phyloP scores from a whole-genome alignment of 129 eudicot species.

The Helichrysum umbraculigerum region DNA sequence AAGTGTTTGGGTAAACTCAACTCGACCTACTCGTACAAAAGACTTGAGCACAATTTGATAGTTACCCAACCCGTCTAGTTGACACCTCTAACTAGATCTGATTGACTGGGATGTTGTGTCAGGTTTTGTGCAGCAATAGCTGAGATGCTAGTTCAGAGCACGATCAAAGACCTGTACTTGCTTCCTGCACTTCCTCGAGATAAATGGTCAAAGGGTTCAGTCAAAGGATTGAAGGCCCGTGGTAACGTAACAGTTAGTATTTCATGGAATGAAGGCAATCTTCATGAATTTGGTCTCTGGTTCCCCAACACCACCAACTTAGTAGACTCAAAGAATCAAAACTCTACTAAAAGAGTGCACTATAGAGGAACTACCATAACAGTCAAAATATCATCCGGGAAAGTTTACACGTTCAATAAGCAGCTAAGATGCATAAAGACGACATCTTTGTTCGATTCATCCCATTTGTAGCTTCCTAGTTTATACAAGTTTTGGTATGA shows the following conservation, averaged over 20 bases:
- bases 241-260: conserved; percentile 70
- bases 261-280: conserved; percentile 77
- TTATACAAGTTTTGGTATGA: conserved; percentile 4
- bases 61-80: not conserved
- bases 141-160: conserved; percentile 95
- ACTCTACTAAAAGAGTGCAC: conserved; percentile 45
- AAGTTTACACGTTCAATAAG: conserved; percentile 65
- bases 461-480: conserved; percentile 19
- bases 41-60: not conserved
- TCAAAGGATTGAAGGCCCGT: conserved; percentile 85
- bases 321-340: conserved; percentile 28
- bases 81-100: not conserved
- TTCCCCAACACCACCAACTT: conserved; percentile 24
- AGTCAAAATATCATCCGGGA: conserved; percentile 46
- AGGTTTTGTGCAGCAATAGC: conserved; percentile 85
- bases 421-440: conserved; percentile 57
- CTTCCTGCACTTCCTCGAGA: conserved; percentile 89
- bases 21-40: not conserved
- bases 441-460: conserved; percentile 17
- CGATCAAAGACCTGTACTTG: conserved; percentile 62
- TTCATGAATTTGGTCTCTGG: conserved; percentile 76
- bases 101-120: conserved; percentile 3
- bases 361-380: conserved; percentile 52
- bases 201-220: conserved; percentile 80
- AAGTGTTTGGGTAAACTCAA: not conserved